A percentile compares a stretch with the other conserved stretches of the same genome.
These are phyloP conservation scores for Furcasterigmium furcatum DNA, from an alignment of 2,329 filamentous ascomycete species.

Conservation along the genomic window DNA sequence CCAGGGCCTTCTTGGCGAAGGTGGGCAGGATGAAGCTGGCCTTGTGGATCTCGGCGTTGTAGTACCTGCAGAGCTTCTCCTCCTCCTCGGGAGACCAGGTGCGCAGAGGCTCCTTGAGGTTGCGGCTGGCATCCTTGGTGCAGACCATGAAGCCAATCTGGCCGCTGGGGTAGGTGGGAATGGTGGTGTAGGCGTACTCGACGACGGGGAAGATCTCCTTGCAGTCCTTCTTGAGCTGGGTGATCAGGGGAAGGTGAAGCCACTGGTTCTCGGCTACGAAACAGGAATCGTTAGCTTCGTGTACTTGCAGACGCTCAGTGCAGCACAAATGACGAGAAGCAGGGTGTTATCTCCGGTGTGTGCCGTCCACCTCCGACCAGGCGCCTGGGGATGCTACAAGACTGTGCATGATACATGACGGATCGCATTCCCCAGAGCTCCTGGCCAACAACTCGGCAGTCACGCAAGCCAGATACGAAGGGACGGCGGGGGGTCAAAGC, in stretches of 20 bases:
- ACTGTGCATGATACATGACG: too few relatives aligned
- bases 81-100: constrained; percentile 84
- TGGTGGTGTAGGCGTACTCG: constrained; percentile 99
- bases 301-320: background rate
- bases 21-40: constrained; percentile 90
- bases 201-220: constrained; percentile 94
- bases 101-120: constrained; percentile 83
- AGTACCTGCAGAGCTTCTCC: constrained; percentile 91
- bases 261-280: constrained; percentile 92
- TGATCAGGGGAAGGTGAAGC: constrained; percentile 93
- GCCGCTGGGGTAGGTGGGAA: constrained; percentile 97
- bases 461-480: background rate
- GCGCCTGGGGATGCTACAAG: too few relatives aligned
- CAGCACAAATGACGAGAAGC: too few relatives aligned
- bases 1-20: constrained; percentile 78
- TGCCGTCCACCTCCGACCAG: too few relatives aligned
- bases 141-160: constrained; percentile 99
- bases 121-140: constrained; percentile 83
- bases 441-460: background rate
- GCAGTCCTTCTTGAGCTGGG: constrained; percentile 94
- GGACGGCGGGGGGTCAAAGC: background rate
- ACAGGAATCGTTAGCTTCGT: background rate
- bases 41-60: constrained; percentile 95
- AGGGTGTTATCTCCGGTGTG: too few relatives aligned
- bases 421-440: background rate